Evolutionary conservation across 106 monocot species (phyloP).

Genomic region (Posidonia australis): DNA sequence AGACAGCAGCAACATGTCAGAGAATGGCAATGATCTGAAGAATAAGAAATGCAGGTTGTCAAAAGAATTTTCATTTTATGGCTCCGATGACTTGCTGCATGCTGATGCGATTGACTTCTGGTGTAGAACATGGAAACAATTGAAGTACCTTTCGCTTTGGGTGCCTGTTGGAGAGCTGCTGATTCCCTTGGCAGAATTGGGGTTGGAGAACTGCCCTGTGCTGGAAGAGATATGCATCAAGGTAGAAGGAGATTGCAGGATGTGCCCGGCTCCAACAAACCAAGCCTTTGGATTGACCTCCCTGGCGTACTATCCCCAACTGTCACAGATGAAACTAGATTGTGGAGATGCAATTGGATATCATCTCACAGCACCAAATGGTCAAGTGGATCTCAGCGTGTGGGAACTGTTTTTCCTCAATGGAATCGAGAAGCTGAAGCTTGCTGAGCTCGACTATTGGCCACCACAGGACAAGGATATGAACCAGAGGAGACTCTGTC

Average conservation of each 20-base stretch:
- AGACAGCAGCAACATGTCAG: background rate
- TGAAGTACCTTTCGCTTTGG: slow-evolving; percentile 64
- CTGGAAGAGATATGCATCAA: slow-evolving; percentile 70
- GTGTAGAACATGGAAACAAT: slow-evolving; percentile 37
- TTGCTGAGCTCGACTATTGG: slow-evolving; percentile 90
- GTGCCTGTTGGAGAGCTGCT: slow-evolving; percentile 66
- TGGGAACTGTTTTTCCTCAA: slow-evolving; percentile 93
- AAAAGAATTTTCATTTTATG: background rate
- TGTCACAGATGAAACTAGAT: slow-evolving; percentile 83
- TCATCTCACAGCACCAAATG: slow-evolving; percentile 64
- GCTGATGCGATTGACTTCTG: slow-evolving; percentile 17
- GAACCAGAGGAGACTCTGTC: slow-evolving; percentile 75
- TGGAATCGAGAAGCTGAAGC: slow-evolving; percentile 33
- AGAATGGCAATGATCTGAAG: background rate
- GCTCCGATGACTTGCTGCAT: background rate
- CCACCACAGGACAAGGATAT: slow-evolving; percentile 96
- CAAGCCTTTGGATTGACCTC: slow-evolving; percentile 44
- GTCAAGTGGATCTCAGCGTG: slow-evolving; percentile 80
- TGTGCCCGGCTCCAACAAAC: slow-evolving; percentile 22
- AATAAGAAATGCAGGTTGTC: slow-evolving; percentile 40
- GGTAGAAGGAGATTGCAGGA: slow-evolving; percentile 81
- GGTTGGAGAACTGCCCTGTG: slow-evolving; percentile 57
- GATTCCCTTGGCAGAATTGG: slow-evolving; percentile 32
- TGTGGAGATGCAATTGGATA: slow-evolving; percentile 72
- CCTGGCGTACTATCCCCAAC: slow-evolving; percentile 31